Evolutionary conservation across 176 grass and related monocot species (phyloP), one percentile per base, ranked within the genome.

Genomic region (Phoenix dactylifera): DNA sequence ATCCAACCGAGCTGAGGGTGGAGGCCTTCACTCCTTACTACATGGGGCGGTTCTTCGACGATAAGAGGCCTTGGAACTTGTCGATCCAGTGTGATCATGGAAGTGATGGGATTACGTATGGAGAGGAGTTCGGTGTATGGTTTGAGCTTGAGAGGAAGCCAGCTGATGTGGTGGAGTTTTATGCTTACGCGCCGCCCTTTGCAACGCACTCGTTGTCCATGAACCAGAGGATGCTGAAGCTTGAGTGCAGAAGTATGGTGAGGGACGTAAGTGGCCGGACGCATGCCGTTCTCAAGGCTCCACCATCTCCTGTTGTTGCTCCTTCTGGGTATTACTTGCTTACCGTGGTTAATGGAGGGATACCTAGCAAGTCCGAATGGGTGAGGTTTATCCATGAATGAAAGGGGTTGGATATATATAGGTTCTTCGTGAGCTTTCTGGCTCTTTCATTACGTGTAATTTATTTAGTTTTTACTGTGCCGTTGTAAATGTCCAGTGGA

Each of bases 361-460:
- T 80, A 22, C 77, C 77, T n/a, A 74, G 77, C 49, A 72, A 22
- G n/a, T 67, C 70, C 20, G 49, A 80, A 30, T 80, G 77, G 77
- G 50, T 74, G n/a, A 68, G 57, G 28, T 69, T 80, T 69, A 23
- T 63, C 49, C 71, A 80, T 9, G 49, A 63, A 67, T 79, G 48
- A 79, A 1, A 0, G 7, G 2, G 10, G 35, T 12, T 44, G 1
- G 7, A 28, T 28, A 3, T 28, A 28, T 28, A 28, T 28, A 5
- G 26, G 26, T 5, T 28, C 26, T 28, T 5, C 26, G 4, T 28
- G 26, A 4, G 26, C 26, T 28, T 28, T 28, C 26, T 20, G 20
- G 20, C 20, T 20, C 20, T 20, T 20, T 20, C 26, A 0, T 28
- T 28, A 4, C 28, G 28, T 30, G 5, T 6, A 6, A 30, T 6